Evolutionary conservation across 2,329 filamentous ascomycete species (phyloP), one percentile per base, ranked within the genome.

Genomic region (Pestalotiopsis sp.): DNA sequence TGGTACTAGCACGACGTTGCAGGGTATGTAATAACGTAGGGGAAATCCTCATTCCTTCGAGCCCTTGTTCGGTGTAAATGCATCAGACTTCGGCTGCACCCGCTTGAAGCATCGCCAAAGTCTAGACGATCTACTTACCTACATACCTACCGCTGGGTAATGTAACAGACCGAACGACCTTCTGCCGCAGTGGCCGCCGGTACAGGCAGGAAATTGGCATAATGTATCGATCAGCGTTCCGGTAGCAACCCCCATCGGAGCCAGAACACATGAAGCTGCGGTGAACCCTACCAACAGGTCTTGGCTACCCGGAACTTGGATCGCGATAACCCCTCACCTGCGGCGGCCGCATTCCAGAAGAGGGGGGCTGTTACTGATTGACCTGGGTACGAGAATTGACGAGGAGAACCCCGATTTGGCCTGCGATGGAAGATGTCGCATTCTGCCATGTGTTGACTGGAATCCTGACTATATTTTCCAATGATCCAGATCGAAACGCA

Each of bases 61-160:
- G 41, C 41, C 41, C 57, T 56, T 66, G 41, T 58, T 62, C 58
- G 68, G 68, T 67, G 59, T 65, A 69, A 69, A 65, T 69, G 65
- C 65, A 67, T 67, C 52, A 27, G 13, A 38, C 27, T 45, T 45
- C 56, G 56, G 65, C 65, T 67, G 56, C 52, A 57, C 65, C 56
- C 65, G 65, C 56, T 52, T 67, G 61, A 38, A 67, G 31, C 9
- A 11, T 23, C 31, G 25, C 61, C 31, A 52, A 6, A 31, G 27
- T 31, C 27, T 6, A 7, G 27, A 31, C 27, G 45, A n/a, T 52
- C 45, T 52, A 52, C 45, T 3, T n/a, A n/a, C 14, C 1, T n/a
- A n/a, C n/a, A 2, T 9, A 52, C 45, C 45, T 52, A 52, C 45
- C 45, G 45, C 7, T 52, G 45, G 45, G 45, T 52, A 52, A 52